A percentile compares a stretch with the other conserved stretches of the same genome.
These are phyloP conservation scores for Cyathus striatus DNA, from an alignment of 768 basidiomycete species.

Conservation along the genomic window DNA sequence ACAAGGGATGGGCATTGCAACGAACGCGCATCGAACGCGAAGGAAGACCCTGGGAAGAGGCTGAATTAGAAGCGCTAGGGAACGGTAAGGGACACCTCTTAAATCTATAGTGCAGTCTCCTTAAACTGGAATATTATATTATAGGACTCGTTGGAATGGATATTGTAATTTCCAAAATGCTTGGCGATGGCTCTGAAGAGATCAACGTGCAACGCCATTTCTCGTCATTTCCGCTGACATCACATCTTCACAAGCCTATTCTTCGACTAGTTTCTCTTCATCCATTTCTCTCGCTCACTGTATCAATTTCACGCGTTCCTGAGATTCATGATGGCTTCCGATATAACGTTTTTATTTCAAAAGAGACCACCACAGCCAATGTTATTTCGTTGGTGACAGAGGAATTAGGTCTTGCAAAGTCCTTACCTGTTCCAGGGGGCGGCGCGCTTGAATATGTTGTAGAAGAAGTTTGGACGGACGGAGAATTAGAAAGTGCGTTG, in stretches of 20 bases:
- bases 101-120: no score
- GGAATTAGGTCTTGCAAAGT: conserved; percentile 67
- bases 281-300: conserved; percentile 44
- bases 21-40: conserved; percentile 49
- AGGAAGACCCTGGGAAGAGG: conserved; percentile 68
- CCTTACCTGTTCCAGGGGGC: conserved; percentile 61
- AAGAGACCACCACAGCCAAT: conserved; percentile 48
- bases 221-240: conserved; percentile 65
- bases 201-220: conserved; percentile 48
- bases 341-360: conserved; percentile 63
- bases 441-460: conserved; percentile 68
- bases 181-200: no score
- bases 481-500: conserved; percentile 44
- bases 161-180: no score
- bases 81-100: no score
- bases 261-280: conserved; percentile 73
- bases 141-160: no score
- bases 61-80: conserved; percentile 58
- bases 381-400: conserved; percentile 46
- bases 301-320: conserved; percentile 64
- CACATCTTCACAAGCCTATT: conserved; percentile 59
- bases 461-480: conserved; percentile 61
- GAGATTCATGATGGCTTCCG: conserved; percentile 72
- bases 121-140: no score
- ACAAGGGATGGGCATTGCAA: conserved; percentile 68